Base-by-base conservation (phyloP, 768 basidiomycete species). In the Xerocomus brunneocitrinus region DNA sequence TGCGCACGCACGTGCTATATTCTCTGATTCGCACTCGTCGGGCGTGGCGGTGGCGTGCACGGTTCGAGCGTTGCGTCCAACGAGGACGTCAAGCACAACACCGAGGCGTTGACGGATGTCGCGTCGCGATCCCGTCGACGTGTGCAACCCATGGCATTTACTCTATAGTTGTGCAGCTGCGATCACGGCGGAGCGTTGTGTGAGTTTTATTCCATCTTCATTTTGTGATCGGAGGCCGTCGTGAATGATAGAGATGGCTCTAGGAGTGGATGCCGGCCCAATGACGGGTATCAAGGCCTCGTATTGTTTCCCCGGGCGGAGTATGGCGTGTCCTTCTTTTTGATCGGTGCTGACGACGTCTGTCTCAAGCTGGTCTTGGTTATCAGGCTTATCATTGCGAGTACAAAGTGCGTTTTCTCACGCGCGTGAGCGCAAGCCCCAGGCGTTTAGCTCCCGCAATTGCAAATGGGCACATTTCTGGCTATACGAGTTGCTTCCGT, bases 41-140 rank as follows among this genome's bases (percentile, higher is more conserved):
- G 81, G 80, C 28, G 79, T 85, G 53, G 85, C 84, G 14, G 82
- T 83, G 34, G 84, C 83, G 9, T 83, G 77, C 58, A 83, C 81
- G 27, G 84, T 85, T 58, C 81, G 68, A 27, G 12, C 40, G 40
- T 41, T 13, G 40, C 19, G 9, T 16, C 13, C 34, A 35, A 19
- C 36, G 40, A 24, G 74, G 73, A 7, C 82, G 32, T 83, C 22
- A 74, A 68, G 61, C 80, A 81, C 66, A 85, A 84, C 71, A 75
- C 81, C 1, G 67, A 79, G 39, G 75, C 73, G 8, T 71, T 85
- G 24, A 62, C 79, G 3, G 68, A 71, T 48, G 68, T 79, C 3
- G 83, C 83, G 61, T 66, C 42, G 71, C 77, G 42, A 80, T 85
- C 60, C 57, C 73, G 25, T 79, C 69, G 67, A 82, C 5, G 9